Conservation (phyloP, 345 rosid species). For the Salix brachista region DNA sequence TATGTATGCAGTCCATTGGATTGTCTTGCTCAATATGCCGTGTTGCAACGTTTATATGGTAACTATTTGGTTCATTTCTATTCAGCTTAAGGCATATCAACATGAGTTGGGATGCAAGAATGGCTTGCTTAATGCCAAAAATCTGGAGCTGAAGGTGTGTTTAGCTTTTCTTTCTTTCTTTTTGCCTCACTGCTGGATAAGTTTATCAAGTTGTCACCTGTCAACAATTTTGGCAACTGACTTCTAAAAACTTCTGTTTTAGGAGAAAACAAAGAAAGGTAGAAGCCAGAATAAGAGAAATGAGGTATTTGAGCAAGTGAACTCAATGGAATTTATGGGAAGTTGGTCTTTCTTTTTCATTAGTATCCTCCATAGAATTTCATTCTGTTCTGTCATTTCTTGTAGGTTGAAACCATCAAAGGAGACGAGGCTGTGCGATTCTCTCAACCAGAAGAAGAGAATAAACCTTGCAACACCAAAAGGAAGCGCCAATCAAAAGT, state of each 20-base stretch:
- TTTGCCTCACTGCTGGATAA: background rate
- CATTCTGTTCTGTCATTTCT: slow-evolving; percentile 19
- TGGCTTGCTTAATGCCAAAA: slow-evolving; percentile 39
- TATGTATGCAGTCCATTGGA: background rate
- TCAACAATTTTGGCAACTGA: slow-evolving; percentile 6
- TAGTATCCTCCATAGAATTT: slow-evolving; percentile 10
- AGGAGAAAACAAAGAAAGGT: slow-evolving; percentile 32
- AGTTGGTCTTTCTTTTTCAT: slow-evolving; percentile 8
- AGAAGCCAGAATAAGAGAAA: slow-evolving; percentile 22
- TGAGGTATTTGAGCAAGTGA: slow-evolving; percentile 23
- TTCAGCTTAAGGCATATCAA: slow-evolving; percentile 55
- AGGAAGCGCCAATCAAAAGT: slow-evolving; percentile 33
- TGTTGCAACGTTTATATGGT: background rate
- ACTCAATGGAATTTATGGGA: background rate
- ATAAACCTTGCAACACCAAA: slow-evolving; percentile 28
- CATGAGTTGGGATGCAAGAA: slow-evolving; percentile 74
- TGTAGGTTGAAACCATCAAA: slow-evolving; percentile 32
- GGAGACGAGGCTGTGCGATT: slow-evolving; percentile 14
- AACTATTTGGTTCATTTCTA: slow-evolving; percentile 15
- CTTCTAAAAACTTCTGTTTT: slow-evolving; percentile 1
- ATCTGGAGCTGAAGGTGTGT: slow-evolving; percentile 32
- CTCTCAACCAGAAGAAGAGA: slow-evolving; percentile 16
- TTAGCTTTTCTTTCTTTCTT: background rate
- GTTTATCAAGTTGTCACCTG: background rate
- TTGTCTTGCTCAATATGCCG: background rate